Percentiles rank a stretch among this genome's conserved stretches.
Evolutionary conservation across 305 asterid genomes (phyloP).

Genomic region (Fraxinus sp.): DNA sequence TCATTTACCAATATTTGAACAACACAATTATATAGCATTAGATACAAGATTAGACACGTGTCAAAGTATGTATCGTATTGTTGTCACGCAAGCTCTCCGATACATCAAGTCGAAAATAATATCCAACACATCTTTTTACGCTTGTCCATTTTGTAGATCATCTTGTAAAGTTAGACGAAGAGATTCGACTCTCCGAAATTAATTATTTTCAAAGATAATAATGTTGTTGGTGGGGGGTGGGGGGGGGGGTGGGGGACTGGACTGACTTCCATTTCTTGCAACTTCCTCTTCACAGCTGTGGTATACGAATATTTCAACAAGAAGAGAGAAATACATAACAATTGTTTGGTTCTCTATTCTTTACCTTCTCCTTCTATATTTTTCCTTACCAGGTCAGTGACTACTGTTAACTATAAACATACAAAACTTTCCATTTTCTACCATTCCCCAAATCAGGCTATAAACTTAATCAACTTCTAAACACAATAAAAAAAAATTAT

Average conservation of each 20-base stretch:
- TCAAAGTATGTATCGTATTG: background rate
- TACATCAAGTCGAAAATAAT: too few species aligned
- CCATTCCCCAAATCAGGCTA: conserved; percentile 32
- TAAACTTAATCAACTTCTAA: conserved; percentile 27
- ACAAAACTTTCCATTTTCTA: conserved; percentile 15
- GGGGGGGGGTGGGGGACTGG: too few species aligned
- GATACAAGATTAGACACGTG: background rate
- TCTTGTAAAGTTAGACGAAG: background rate
- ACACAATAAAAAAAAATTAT: conserved; percentile 26
- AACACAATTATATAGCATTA: too few species aligned
- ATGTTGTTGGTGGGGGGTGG: conserved; percentile 12
- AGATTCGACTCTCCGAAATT: background rate
- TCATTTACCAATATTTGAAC: too few species aligned
- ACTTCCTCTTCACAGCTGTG: conserved; percentile 41
- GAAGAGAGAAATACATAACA: background rate
- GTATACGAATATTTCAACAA: conserved; percentile 22
- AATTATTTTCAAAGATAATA: background rate
- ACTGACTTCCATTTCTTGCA: conserved; percentile 71
- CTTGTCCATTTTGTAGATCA: background rate
- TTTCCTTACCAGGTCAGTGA: conserved; percentile 41
- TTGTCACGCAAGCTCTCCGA: background rate
- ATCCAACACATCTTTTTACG: background rate
- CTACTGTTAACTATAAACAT: conserved; percentile 27
- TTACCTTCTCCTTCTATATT: conserved; percentile 14
- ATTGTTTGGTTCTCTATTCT: conserved; percentile 16